phyloP scores from a whole-genome alignment of 2,329 filamentous ascomycete genomes.

The Penicillium expansum region DNA sequence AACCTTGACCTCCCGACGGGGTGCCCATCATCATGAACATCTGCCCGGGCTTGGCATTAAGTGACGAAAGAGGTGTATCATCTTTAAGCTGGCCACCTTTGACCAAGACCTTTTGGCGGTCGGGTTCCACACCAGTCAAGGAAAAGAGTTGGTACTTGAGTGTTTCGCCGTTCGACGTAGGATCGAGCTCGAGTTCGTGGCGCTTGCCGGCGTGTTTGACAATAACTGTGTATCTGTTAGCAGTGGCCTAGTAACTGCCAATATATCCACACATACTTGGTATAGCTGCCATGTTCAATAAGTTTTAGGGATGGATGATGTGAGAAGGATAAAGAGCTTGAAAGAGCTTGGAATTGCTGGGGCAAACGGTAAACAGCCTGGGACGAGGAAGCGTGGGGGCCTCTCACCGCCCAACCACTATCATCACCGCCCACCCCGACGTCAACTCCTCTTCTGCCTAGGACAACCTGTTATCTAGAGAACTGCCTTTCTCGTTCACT shows the following conservation, averaged over 20 bases:
- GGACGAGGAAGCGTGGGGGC: slow-evolving; percentile 21
- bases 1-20: slow-evolving; percentile 62
- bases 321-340: slow-evolving; percentile 7
- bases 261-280: slow-evolving; percentile 45
- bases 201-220: slow-evolving; percentile 96
- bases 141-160: slow-evolving; percentile 97
- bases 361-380: slow-evolving; percentile 20
- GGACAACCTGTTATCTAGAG: slow-evolving; percentile 13
- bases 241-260: neutral
- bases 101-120: slow-evolving; percentile 91
- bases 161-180: slow-evolving; percentile 77
- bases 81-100: slow-evolving; percentile 95
- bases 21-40: slow-evolving; percentile 96
- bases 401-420: slow-evolving; percentile 37
- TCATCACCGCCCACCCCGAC: slow-evolving; percentile 19
- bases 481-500: neutral
- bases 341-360: slow-evolving; percentile 10
- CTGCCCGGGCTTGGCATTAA: slow-evolving; percentile 82
- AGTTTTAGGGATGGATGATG: neutral
- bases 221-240: slow-evolving; percentile 60
- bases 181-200: slow-evolving; percentile 89
- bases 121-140: slow-evolving; percentile 90
- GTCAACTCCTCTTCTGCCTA: slow-evolving; percentile 19
- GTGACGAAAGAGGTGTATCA: slow-evolving; percentile 79
- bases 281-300: slow-evolving; percentile 53